These are phyloP conservation scores for Brettanomyces custersianus DNA, from an alignment of 805 yeast species.

Conservation along the genomic window DNA sequence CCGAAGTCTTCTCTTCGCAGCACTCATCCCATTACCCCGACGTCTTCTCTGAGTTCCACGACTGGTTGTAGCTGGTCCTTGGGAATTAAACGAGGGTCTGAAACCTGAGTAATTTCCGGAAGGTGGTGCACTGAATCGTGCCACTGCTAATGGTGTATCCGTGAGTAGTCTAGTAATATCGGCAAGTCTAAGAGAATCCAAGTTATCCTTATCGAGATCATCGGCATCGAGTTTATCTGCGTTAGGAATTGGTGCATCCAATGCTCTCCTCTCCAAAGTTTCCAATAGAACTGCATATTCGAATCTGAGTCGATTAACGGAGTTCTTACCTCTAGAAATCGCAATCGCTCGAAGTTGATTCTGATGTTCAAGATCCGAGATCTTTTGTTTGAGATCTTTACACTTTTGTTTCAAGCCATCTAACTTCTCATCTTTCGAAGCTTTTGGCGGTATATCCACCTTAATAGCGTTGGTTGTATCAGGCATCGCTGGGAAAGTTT, in stretches of 20 bases:
- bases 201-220: conserved; percentile 19
- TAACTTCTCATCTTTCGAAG: conserved; percentile 26
- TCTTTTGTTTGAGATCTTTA: conserved; percentile 58
- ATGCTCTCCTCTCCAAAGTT: conserved; percentile 55
- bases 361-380: conserved; percentile 63
- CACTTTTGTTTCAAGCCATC: conserved; percentile 48
- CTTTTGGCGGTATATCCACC: conserved; percentile 31
- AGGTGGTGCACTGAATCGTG: conserved; percentile 7
- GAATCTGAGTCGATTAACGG: conserved; percentile 68
- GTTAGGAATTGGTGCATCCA: conserved; percentile 17
- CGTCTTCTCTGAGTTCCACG: conserved; percentile 8
- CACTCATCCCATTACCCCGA: conserved; percentile 4
- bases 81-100: conserved; percentile 5
- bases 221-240: conserved; percentile 14
- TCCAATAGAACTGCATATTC: conserved; percentile 80
- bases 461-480: too few species aligned
- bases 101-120: background rate
- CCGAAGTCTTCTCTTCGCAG: conserved; percentile 32
- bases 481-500: too few species aligned
- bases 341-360: conserved; percentile 73
- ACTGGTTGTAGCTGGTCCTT: conserved; percentile 10
- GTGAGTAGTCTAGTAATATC: conserved; percentile 22
- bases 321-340: conserved; percentile 64
- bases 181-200: conserved; percentile 18
- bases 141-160: conserved; percentile 18